A percentile compares a stretch with the other conserved stretches of the same genome.
Evolutionary conservation across 495 filamentous ascomycete species (phyloP).

Genomic region (Annulohypoxylon maeteangense): DNA sequence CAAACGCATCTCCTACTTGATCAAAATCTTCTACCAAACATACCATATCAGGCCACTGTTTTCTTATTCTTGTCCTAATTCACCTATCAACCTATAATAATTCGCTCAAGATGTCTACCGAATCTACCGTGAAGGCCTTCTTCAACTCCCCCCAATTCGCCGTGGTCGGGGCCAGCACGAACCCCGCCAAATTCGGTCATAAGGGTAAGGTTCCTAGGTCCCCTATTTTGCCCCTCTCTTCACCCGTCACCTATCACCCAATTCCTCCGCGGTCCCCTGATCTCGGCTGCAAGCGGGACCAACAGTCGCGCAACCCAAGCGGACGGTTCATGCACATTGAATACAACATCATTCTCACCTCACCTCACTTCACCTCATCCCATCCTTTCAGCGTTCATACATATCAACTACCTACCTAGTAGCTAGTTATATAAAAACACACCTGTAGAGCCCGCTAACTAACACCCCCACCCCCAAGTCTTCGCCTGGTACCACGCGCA

Average conservation of each 20-base stretch:
- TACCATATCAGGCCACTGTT: conserved; percentile 20
- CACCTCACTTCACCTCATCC: neutral
- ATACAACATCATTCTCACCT: conserved; percentile 15
- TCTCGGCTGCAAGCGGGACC: conserved; percentile 33
- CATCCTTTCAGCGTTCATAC: neutral
- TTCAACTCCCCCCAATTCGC: conserved; percentile 86
- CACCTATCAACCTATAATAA: conserved; percentile 1
- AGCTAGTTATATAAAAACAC: neutral
- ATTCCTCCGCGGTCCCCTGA: conserved; percentile 4
- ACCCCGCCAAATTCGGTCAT: conserved; percentile 88
- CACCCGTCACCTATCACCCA: neutral
- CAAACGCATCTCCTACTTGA: conserved; percentile 8
- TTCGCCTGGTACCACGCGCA: conserved; percentile 88
- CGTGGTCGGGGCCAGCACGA: conserved; percentile 89
- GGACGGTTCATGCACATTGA: conserved; percentile 20
- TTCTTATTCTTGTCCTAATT: conserved; percentile 12
- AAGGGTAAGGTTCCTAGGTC: conserved; percentile 66
- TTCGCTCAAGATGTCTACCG: conserved; percentile 56
- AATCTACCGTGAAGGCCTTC: conserved; percentile 76
- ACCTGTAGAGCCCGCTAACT: conserved; percentile 14
- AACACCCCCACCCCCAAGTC: conserved; percentile 62
- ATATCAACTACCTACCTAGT: neutral
- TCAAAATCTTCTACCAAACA: conserved; percentile 15
- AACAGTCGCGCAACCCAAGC: conserved; percentile 15
- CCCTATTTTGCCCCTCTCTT: neutral